These are phyloP conservation scores for Yarrowia porcina DNA, from an alignment of 805 yeast genomes.

Conservation along the genomic window DNA sequence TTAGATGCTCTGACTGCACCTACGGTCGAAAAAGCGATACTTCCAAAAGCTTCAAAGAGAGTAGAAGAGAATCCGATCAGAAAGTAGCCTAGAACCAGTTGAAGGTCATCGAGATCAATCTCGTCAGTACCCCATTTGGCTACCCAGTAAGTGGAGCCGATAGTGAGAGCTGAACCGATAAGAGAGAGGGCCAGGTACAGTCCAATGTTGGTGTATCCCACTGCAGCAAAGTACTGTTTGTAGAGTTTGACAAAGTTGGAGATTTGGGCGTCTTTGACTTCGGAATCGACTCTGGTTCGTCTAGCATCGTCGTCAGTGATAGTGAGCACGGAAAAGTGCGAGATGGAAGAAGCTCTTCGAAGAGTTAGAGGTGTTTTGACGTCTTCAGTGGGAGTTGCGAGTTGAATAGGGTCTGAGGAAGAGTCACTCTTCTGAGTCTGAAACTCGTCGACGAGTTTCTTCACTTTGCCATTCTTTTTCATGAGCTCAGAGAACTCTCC, in stretches of 20 bases:
- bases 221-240: neutral
- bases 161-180: neutral
- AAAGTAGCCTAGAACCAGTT: slow-evolving; percentile 62
- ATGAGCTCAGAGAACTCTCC: slow-evolving; percentile 40
- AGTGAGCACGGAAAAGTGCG: neutral
- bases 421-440: neutral
- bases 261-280: neutral
- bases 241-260: neutral
- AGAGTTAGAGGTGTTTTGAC: neutral
- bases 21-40: slow-evolving; percentile 42
- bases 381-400: too few species aligned
- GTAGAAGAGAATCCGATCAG: slow-evolving; percentile 53
- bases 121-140: neutral
- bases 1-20: slow-evolving; percentile 31
- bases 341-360: neutral
- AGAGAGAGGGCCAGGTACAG: neutral
- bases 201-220: neutral
- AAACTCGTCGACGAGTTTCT: neutral
- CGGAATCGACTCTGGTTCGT: neutral
- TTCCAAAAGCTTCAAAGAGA: slow-evolving; percentile 55
- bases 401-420: too few species aligned
- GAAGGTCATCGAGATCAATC: slow-evolving; percentile 40
- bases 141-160: neutral
- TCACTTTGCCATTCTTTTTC: neutral
- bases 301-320: neutral